phyloP scores from a whole-genome alignment of 306 rosid species.

The Ziziphus jujuba region DNA sequence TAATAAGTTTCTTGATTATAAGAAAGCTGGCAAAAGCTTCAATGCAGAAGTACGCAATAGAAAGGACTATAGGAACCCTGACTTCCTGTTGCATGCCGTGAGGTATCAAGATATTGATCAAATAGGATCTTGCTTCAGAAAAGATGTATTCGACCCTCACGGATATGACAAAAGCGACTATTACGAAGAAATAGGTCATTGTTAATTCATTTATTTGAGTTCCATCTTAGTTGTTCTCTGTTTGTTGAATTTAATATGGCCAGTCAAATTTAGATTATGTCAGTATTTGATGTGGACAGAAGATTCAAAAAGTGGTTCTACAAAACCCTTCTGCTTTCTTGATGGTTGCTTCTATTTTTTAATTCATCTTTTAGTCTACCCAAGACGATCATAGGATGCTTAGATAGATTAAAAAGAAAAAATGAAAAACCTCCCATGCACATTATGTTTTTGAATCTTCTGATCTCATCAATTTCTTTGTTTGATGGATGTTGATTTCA shows the following conservation, averaged over 20 bases:
- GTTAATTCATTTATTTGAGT: conserved; percentile 27
- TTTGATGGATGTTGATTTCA: conserved; percentile 2
- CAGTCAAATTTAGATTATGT: not conserved
- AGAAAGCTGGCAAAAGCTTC: conserved; percentile 89
- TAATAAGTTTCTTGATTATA: conserved; percentile 79
- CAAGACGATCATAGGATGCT: no score
- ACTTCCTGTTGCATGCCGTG: conserved; percentile 92
- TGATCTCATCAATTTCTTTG: conserved; percentile 8
- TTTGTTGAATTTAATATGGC: not conserved
- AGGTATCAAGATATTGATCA: conserved; percentile 95
- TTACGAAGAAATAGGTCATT: conserved; percentile 79
- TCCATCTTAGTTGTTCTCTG: not conserved
- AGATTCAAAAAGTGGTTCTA: not conserved
- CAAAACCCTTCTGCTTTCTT: not conserved
- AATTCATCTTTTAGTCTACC: no score
- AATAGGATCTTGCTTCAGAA: conserved; percentile 93
- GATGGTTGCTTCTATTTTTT: no score
- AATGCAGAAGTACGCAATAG: conserved; percentile 91
- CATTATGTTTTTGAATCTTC: not conserved
- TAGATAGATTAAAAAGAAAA: no score
- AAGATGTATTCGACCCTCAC: conserved; percentile 96
- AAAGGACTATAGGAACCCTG: conserved; percentile 94
- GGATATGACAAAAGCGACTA: conserved; percentile 86
- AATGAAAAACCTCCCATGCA: not conserved
- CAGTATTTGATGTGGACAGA: not conserved